A percentile compares a stretch with the other conserved stretches of the same genome.
Conservation (phyloP, 768 basidiomycete genomes). For the Scleroderma citrinum region DNA sequence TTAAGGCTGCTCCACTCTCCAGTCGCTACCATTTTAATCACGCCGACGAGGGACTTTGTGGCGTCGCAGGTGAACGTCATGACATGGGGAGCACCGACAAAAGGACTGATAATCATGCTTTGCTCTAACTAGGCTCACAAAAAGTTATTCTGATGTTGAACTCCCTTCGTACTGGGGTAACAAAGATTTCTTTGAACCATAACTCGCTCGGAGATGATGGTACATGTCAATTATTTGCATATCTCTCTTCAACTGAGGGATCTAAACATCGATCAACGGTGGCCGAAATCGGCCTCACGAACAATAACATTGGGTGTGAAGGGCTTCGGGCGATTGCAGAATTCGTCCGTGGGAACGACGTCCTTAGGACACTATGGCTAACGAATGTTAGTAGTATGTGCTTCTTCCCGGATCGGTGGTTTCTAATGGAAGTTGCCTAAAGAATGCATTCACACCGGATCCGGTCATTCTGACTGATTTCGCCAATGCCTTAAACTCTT, state of each 20-base stretch:
- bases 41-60: slow-evolving; percentile 8
- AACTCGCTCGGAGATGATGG: slow-evolving; percentile 57
- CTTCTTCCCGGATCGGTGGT: background rate
- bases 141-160: slow-evolving; percentile 43
- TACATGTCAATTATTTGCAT: slow-evolving; percentile 46
- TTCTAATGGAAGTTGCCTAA: slow-evolving; percentile 16
- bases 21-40: background rate
- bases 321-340: slow-evolving; percentile 47
- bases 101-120: background rate
- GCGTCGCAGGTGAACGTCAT: slow-evolving; percentile 13
- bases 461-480: slow-evolving; percentile 33
- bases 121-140: slow-evolving; percentile 40
- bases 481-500: slow-evolving; percentile 47
- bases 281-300: slow-evolving; percentile 50
- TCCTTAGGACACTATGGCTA: slow-evolving; percentile 43
- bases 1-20: background rate
- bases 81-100: background rate
- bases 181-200: slow-evolving; percentile 48
- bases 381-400: slow-evolving; percentile 41
- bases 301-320: slow-evolving; percentile 46
- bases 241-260: slow-evolving; percentile 45
- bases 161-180: slow-evolving; percentile 36
- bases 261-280: slow-evolving; percentile 37
- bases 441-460: slow-evolving; percentile 39
- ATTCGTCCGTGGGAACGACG: slow-evolving; percentile 44